phyloP scores from a whole-genome alignment of 371 early-diverging fungal genomes.

The Umbelopsis sp. region DNA sequence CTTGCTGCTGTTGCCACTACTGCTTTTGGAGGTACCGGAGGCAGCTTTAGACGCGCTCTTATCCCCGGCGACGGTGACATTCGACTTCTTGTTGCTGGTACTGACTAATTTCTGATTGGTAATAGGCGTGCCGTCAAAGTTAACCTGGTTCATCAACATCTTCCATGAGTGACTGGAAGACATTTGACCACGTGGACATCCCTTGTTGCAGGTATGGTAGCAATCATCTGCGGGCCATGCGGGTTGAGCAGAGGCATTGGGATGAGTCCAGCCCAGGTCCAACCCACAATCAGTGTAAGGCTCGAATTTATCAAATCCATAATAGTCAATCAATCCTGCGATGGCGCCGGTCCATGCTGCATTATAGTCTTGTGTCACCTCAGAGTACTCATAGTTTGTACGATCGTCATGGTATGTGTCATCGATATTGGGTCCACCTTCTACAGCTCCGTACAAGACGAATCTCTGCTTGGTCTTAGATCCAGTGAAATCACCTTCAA shows the following conservation, averaged over 20 bases:
- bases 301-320: constrained; percentile 50
- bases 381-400: constrained; percentile 54
- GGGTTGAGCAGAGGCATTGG: constrained; percentile 47
- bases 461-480: constrained; percentile 48
- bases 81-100: neutral
- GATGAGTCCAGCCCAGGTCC: constrained; percentile 59
- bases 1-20: neutral
- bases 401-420: constrained; percentile 63
- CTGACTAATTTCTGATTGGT: neutral
- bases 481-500: constrained; percentile 51
- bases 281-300: constrained; percentile 55
- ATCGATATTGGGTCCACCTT: constrained; percentile 56
- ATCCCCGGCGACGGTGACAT: neutral
- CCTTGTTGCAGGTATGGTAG: constrained; percentile 59
- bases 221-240: constrained; percentile 51
- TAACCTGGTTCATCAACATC: constrained; percentile 27
- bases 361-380: constrained; percentile 65
- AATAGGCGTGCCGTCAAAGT: neutral
- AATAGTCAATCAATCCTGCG: constrained; percentile 59
- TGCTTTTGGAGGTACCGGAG: neutral
- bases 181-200: constrained; percentile 48
- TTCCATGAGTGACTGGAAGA: constrained; percentile 51
- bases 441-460: constrained; percentile 60
- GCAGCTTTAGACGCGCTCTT: neutral
- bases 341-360: constrained; percentile 59